A percentile compares a stretch with the other conserved stretches of the same genome.
Conservation (phyloP, 1,284 basidiomycete genomes). For the Cutaneotrichosporon mucoides region DNA sequence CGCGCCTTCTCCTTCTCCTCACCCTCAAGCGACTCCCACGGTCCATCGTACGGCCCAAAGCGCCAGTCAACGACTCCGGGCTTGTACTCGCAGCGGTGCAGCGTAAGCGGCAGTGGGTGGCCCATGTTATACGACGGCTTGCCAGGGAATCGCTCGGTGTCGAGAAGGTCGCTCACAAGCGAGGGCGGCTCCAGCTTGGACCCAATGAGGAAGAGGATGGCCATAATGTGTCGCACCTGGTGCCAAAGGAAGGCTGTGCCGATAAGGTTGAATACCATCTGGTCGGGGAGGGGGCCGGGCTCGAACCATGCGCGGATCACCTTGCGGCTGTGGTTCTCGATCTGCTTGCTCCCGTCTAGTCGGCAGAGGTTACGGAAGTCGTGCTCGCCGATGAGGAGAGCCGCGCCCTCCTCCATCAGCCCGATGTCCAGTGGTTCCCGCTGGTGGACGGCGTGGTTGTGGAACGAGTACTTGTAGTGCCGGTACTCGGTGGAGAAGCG, state of each 20-base stretch:
- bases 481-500: conserved; percentile 80
- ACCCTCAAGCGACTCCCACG: conserved; percentile 17
- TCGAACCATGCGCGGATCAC: conserved; percentile 43
- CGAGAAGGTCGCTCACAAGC: conserved; percentile 70
- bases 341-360: conserved; percentile 90
- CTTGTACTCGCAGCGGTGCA: conserved; percentile 83
- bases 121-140: conserved; percentile 95
- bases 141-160: conserved; percentile 56
- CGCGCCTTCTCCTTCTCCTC: conserved; percentile 17
- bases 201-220: conserved; percentile 84
- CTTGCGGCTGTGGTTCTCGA: conserved; percentile 56
- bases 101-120: conserved; percentile 79
- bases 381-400: conserved; percentile 75
- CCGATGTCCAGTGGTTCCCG: conserved; percentile 60
- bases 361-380: conserved; percentile 97
- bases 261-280: conserved; percentile 76
- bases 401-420: conserved; percentile 73
- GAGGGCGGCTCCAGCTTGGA: conserved; percentile 69
- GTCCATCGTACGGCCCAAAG: conserved; percentile 55
- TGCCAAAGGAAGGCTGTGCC: conserved; percentile 94
- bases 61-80: conserved; percentile 68
- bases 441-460: conserved; percentile 39
- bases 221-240: conserved; percentile 96
- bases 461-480: conserved; percentile 98
- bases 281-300: conserved; percentile 9